Percentiles rank a stretch among this genome's conserved stretches.
phyloP scores from a whole-genome alignment of 192 early-diverging fungal genomes.

The Rhizophagus prolifer region DNA sequence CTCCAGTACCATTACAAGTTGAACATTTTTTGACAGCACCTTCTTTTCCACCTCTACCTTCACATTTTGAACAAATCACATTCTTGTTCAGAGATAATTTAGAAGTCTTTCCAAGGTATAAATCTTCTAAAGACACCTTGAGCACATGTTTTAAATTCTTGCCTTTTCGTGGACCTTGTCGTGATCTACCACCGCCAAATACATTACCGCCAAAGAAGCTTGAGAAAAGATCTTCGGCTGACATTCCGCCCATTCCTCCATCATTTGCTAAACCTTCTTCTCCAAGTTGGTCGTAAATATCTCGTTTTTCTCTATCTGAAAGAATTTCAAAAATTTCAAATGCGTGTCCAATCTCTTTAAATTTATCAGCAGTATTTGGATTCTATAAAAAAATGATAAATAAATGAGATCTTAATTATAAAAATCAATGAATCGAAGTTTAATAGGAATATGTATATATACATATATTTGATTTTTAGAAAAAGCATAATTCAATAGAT shows the following conservation, averaged over 20 bases:
- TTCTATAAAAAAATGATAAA: slow-evolving; percentile 52
- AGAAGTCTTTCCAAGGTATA: slow-evolving; percentile 86
- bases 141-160: slow-evolving; percentile 91
- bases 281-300: slow-evolving; percentile 92
- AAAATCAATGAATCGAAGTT: no score
- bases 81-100: slow-evolving; percentile 97
- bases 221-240: slow-evolving; percentile 93
- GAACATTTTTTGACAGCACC: slow-evolving; percentile 82
- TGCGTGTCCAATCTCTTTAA: slow-evolving; percentile 98
- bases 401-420: no score
- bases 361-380: slow-evolving; percentile 84
- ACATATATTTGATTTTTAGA: no score
- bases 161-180: slow-evolving; percentile 85
- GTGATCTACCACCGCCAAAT: slow-evolving; percentile 72
- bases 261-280: slow-evolving; percentile 87
- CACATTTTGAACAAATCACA: slow-evolving; percentile 86
- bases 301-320: slow-evolving; percentile 86
- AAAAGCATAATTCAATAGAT: no score
- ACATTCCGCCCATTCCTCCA: slow-evolving; percentile 70
- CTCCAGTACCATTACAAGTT: slow-evolving; percentile 87
- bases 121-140: slow-evolving; percentile 84
- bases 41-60: slow-evolving; percentile 96
- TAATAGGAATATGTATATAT: no score
- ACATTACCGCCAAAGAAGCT: slow-evolving; percentile 93
- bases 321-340: slow-evolving; percentile 97